These are phyloP conservation scores for Candida broadrunensis DNA, from an alignment of 805 yeast genomes.

Conservation along the genomic window DNA sequence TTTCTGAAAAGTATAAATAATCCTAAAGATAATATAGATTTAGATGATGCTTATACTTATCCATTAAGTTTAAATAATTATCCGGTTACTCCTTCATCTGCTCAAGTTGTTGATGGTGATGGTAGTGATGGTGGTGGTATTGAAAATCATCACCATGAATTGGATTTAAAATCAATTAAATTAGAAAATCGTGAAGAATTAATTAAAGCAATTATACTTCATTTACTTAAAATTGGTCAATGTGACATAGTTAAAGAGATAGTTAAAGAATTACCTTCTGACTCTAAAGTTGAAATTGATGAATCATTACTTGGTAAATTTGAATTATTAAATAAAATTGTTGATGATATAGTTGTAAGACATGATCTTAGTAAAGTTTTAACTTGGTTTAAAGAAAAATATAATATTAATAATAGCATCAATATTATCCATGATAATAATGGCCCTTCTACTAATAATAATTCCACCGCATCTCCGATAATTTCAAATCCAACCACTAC, in stretches of 20 bases:
- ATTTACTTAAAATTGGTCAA: slow-evolving; percentile 39
- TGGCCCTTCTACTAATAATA: background rate
- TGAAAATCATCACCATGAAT: background rate
- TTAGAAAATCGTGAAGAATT: slow-evolving; percentile 27
- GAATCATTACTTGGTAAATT: slow-evolving; percentile 22
- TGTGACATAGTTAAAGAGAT: slow-evolving; percentile 32
- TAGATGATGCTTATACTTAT: slow-evolving; percentile 42
- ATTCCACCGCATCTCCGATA: background rate
- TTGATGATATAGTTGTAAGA: slow-evolving; percentile 25
- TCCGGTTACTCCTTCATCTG: slow-evolving; percentile 15
- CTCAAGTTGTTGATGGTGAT: too few species aligned
- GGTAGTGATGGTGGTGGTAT: too few species aligned
- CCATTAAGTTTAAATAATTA: slow-evolving; percentile 29
- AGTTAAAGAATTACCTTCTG: slow-evolving; percentile 15
- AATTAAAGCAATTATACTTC: slow-evolving; percentile 35
- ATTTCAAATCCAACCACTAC: background rate
- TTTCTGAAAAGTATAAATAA: slow-evolving; percentile 31
- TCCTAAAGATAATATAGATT: slow-evolving; percentile 24
- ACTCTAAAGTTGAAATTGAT: slow-evolving; percentile 18
- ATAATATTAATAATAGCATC: slow-evolving; percentile 11
- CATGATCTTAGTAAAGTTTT: slow-evolving; percentile 33
- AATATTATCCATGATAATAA: too few species aligned
- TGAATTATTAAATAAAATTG: slow-evolving; percentile 26
- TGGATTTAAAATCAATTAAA: slow-evolving; percentile 10
- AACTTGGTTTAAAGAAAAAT: slow-evolving; percentile 28